These are phyloP conservation scores for Chenopodium formosanum DNA, from an alignment of 148 eudicot genomes.

Conservation along the genomic window DNA sequence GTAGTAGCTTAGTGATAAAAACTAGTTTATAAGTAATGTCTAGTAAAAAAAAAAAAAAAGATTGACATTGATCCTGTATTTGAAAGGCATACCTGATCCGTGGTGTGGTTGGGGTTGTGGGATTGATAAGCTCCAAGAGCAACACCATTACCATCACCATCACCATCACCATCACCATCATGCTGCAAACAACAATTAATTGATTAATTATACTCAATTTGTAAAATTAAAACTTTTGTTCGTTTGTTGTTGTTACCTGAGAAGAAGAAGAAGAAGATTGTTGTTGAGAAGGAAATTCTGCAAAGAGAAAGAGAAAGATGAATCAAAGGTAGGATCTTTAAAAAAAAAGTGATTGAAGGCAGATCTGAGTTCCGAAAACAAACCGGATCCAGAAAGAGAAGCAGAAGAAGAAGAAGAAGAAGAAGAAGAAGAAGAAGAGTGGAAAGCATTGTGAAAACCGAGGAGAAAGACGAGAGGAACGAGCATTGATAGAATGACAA, in stretches of 20 bases:
- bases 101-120: slow-evolving; percentile 17
- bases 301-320: slow-evolving; percentile 8
- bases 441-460: slow-evolving; percentile 76
- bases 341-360: background rate
- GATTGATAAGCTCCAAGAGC: slow-evolving; percentile 34
- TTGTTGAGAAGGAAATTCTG: slow-evolving; percentile 58
- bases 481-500: slow-evolving; percentile 92
- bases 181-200: background rate
- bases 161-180: background rate
- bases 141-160: no score
- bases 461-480: slow-evolving; percentile 87
- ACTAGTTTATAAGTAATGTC: no score
- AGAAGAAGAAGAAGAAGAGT: slow-evolving; percentile 32
- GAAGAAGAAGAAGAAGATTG: slow-evolving; percentile 32
- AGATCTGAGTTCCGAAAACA: background rate
- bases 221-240: no score
- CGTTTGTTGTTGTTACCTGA: no score
- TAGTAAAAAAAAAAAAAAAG: no score
- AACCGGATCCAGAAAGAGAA: background rate
- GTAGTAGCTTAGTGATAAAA: no score
- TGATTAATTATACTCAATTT: no score
- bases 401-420: no score
- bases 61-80: no score
- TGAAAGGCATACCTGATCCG: slow-evolving; percentile 19
- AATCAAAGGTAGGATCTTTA: background rate